A percentile compares a stretch with the other conserved stretches of the same genome.
Evolutionary conservation across 1,139 yeast species (phyloP).

Genomic region (Saccharomyces hybrid): DNA sequence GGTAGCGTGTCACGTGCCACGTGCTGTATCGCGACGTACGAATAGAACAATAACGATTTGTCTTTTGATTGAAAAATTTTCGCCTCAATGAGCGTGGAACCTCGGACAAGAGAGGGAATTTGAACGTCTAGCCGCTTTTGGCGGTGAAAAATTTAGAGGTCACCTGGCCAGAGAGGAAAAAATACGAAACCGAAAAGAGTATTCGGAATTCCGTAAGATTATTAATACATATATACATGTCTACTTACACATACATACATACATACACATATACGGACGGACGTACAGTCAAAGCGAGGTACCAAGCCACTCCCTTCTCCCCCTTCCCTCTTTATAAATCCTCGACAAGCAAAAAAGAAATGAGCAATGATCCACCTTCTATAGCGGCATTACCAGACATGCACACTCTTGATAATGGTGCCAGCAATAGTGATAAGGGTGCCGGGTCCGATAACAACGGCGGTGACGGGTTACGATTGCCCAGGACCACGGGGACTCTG

Average conservation of each 20-base stretch:
- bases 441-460: neutral
- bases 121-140: neutral
- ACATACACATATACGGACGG: neutral
- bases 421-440: neutral
- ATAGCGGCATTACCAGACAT: neutral
- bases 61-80: neutral
- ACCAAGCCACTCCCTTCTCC: neutral
- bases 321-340: neutral
- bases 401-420: neutral
- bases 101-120: neutral
- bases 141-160: neutral
- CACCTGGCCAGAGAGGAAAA: neutral
- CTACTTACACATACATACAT: neutral
- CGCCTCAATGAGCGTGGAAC: neutral
- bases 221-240: neutral
- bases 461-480: conserved; percentile 30
- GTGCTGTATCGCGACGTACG: neutral
- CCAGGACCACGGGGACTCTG: conserved; percentile 54
- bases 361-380: neutral
- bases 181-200: neutral
- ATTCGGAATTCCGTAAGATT: neutral
- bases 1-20: neutral
- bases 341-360: neutral
- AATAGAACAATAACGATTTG: neutral
- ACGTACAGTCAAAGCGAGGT: neutral